phyloP scores from a whole-genome alignment of 345 rosid genomes.

The Euphorbia tirucalli region DNA sequence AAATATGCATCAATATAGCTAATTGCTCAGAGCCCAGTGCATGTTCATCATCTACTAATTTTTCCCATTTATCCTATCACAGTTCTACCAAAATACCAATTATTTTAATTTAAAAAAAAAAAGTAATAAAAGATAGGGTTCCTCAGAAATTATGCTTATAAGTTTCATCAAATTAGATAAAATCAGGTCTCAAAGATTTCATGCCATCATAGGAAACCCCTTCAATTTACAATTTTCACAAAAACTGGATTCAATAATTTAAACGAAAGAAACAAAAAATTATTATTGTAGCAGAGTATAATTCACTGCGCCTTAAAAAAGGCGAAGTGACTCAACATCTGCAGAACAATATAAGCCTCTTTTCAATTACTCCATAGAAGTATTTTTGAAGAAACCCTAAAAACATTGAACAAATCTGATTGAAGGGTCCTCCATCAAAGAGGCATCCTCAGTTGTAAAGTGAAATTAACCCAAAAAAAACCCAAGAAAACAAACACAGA shows the following conservation, averaged over 20 bases:
- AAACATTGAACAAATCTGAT: neutral
- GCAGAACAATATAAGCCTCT: constrained; percentile 41
- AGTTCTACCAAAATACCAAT: too few species aligned
- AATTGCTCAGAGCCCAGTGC: constrained; percentile 70
- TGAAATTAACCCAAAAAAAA: too few species aligned
- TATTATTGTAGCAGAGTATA: constrained; percentile 30
- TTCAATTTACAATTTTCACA: too few species aligned
- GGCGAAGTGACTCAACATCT: constrained; percentile 57
- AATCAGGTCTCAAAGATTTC: constrained; percentile 64
- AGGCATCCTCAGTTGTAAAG: constrained; percentile 17
- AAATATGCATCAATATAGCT: constrained; percentile 36
- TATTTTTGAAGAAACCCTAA: constrained; percentile 17
- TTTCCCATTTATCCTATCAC: neutral
- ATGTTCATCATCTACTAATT: constrained; percentile 40
- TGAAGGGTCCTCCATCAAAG: constrained; percentile 20
- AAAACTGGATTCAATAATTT: too few species aligned
- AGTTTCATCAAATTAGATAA: constrained; percentile 34
- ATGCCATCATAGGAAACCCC: constrained; percentile 49
- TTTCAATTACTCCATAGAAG: neutral
- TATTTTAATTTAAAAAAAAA: too few species aligned
- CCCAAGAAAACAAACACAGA: neutral
- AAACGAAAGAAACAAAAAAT: neutral
- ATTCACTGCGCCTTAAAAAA: constrained; percentile 41
- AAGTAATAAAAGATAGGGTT: neutral
- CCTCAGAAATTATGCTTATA: constrained; percentile 49